Evolutionary conservation across 352 stramenopile species (phyloP), one percentile per base, ranked within the genome.

Genomic region (Phytophthora foliorum): DNA sequence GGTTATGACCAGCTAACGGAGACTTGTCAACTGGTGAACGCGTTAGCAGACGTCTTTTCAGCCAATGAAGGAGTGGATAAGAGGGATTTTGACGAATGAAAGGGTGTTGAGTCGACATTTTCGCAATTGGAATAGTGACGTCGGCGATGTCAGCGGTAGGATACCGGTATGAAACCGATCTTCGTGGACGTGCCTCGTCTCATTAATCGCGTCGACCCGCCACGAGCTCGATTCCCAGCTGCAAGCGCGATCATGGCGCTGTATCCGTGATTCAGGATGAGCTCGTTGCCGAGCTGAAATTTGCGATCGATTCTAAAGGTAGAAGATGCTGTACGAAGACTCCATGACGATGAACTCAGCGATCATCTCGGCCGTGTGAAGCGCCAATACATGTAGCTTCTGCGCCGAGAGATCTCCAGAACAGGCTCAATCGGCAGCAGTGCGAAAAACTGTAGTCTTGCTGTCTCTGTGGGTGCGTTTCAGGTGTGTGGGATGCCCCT

Each of bases 71-170:
- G 19, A 7, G 27, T 29, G 27, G 34, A 4, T 9, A 27, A 36
- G 16, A 14, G 16, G 11, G n/a, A 31, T 65, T 62, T 57, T 48
- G 22, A 14, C 51, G 17, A 60, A 52, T 42, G 7, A 45, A 22
- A 36, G 32, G 39, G 1, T 71, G 67, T 71, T 71, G 61, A 75
- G 52, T 51, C 42, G 52, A 72, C 63, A 65, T 52, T 66, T 66
- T 52, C 36, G 42, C n/a, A 67, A 29, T 25, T 42, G n/a, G 7
- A 29, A n/a, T 14, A 14, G 24, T 61, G 58, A 74, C 52, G 52
- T 22, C 13, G 49, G 4, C 41, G 48, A 58, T 29, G 51, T 75
- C 61, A 65, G 19, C 44, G 29, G 31, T 67, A 62, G 19, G 6
- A 3, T 4, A 57, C 46, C 46, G 57, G 57, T 65, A 44, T 0